Evolutionary conservation across 106 monocot species (phyloP).

Genomic region (Dioscorea alata): DNA sequence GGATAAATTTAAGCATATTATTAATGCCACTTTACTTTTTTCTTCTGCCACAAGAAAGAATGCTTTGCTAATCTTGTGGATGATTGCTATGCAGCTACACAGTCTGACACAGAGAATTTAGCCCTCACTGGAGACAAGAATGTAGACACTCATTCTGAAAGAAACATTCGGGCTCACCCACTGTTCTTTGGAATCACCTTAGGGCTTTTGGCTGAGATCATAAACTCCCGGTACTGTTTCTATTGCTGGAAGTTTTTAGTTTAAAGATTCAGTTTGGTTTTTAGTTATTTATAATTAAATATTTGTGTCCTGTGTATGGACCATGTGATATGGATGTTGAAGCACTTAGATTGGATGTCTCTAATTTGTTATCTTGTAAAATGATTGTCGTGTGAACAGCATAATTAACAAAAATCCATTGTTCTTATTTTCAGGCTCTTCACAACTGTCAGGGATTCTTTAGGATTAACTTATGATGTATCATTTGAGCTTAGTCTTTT

Average conservation of each 20-base stretch:
- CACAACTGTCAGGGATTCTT: slow-evolving; percentile 93
- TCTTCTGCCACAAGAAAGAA: not conserved
- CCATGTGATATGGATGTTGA: too few relatives aligned
- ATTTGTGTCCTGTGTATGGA: too few relatives aligned
- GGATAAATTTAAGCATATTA: too few relatives aligned
- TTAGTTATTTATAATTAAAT: too few relatives aligned
- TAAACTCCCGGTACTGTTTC: slow-evolving; percentile 80
- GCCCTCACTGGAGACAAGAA: slow-evolving; percentile 15
- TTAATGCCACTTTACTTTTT: not conserved
- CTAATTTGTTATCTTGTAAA: too few relatives aligned
- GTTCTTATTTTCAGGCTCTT: slow-evolving; percentile 61
- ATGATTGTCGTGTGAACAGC: not conserved
- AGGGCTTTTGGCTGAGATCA: slow-evolving; percentile 88
- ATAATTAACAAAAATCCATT: not conserved
- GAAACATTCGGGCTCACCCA: slow-evolving; percentile 59
- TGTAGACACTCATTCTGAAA: slow-evolving; percentile 13
- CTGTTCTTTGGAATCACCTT: slow-evolving; percentile 89
- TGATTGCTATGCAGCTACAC: slow-evolving; percentile 39
- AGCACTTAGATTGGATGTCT: too few relatives aligned
- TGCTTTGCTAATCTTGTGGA: not conserved
- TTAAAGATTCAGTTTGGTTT: too few relatives aligned
- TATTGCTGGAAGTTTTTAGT: too few relatives aligned
- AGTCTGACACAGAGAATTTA: slow-evolving; percentile 14
- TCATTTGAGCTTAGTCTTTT: slow-evolving; percentile 97
- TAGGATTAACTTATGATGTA: slow-evolving; percentile 97